These are phyloP conservation scores for Saccharomyces hybrid DNA, from an alignment of 1,139 yeast genomes.

Conservation along the genomic window DNA sequence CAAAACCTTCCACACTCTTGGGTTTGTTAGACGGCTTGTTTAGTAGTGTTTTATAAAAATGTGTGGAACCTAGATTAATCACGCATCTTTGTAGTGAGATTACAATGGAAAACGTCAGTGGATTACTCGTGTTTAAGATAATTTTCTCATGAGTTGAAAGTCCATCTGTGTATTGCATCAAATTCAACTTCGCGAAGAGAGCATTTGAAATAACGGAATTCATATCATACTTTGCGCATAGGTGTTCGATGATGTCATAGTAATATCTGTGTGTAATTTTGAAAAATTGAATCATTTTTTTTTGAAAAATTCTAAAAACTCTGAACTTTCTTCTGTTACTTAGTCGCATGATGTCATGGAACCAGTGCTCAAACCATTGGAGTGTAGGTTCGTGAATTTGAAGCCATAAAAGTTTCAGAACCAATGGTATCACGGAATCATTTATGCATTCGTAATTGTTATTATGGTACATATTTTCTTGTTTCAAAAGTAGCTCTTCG, in stretches of 20 bases:
- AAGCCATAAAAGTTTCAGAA: conserved; percentile 48
- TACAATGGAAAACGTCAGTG: conserved; percentile 37
- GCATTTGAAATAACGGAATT: background rate
- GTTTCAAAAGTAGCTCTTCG: background rate
- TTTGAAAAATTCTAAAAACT: background rate
- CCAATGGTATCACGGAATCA: conserved; percentile 8
- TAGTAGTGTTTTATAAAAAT: conserved; percentile 48
- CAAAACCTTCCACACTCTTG: conserved; percentile 34
- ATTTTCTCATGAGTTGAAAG: background rate
- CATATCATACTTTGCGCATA: background rate
- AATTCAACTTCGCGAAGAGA: background rate
- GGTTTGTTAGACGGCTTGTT: conserved; percentile 39
- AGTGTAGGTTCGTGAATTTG: conserved; percentile 59
- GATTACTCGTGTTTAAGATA: conserved; percentile 11
- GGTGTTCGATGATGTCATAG: conserved; percentile 5
- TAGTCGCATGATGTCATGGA: background rate
- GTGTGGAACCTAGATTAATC: conserved; percentile 51
- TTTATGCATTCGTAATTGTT: background rate
- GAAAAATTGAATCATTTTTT: background rate
- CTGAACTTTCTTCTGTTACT: background rate
- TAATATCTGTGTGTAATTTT: conserved; percentile 25
- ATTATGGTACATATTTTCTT: background rate
- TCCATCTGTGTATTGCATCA: background rate
- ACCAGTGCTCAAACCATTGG: conserved; percentile 39
- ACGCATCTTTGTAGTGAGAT: conserved; percentile 49